Evolutionary conservation across 345 rosid species (phyloP).

Genomic region (Trapa incisa): DNA sequence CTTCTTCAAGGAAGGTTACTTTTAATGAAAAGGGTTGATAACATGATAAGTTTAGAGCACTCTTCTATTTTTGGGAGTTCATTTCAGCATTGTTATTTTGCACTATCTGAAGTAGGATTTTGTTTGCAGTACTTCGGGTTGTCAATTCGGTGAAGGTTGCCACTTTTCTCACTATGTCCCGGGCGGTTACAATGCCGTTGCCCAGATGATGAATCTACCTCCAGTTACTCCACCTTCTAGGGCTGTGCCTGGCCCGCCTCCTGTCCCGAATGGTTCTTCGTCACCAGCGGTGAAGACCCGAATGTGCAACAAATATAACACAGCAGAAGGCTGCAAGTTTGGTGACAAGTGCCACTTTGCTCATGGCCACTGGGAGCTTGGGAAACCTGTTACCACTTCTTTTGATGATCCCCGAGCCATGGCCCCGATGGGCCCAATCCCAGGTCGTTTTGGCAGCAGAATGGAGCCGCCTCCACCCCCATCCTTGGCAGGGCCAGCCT

Average conservation of each 20-base stretch:
- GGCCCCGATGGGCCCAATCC: constrained; percentile 27
- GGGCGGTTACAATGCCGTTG: constrained; percentile 69
- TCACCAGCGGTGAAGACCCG: constrained; percentile 34
- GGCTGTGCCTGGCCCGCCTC: constrained; percentile 10
- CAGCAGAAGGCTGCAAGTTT: constrained; percentile 63
- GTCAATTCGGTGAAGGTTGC: constrained; percentile 93
- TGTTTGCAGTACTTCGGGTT: constrained; percentile 67
- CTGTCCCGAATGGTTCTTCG: constrained; percentile 13
- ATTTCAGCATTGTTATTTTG: not conserved
- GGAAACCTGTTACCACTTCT: constrained; percentile 32
- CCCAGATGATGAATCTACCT: constrained; percentile 64
- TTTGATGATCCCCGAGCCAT: constrained; percentile 39
- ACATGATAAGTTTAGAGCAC: not conserved
- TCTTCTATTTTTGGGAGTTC: not conserved
- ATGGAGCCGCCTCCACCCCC: constrained; percentile 16
- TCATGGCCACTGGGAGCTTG: constrained; percentile 71
- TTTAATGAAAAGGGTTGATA: not conserved
- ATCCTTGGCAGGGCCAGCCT: constrained; percentile 25
- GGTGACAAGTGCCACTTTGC: constrained; percentile 72
- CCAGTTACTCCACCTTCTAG: constrained; percentile 36
- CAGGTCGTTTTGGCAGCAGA: constrained; percentile 22
- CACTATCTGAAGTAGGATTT: not conserved
- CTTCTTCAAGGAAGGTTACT: not conserved
- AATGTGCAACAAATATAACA: constrained; percentile 51
- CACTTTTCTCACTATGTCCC: constrained; percentile 80